phyloP scores from a whole-genome alignment of 2,329 filamentous ascomycete species.

The Gnomoniopsis smithogilvyi region DNA sequence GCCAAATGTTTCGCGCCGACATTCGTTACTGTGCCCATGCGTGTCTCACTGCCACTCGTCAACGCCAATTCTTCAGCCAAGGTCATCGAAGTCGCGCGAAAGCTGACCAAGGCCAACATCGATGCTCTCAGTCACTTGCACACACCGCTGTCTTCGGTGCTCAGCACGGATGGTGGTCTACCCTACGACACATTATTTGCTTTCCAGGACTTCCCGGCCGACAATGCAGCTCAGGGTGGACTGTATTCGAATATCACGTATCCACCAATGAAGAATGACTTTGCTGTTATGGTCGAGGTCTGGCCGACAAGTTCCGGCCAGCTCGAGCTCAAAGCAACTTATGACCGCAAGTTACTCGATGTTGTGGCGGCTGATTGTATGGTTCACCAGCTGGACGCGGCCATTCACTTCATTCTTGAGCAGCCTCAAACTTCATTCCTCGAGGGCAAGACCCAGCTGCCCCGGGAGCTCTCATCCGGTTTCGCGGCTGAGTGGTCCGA shows the following conservation, averaged over 20 bases:
- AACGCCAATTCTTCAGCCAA: conserved; percentile 13
- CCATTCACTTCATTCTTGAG: conserved; percentile 16
- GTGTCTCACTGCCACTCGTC: conserved; percentile 22
- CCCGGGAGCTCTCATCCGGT: conserved; percentile 13
- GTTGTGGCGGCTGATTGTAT: conserved; percentile 18
- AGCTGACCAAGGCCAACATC: neutral
- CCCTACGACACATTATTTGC: conserved; percentile 34
- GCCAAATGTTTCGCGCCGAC: conserved; percentile 28
- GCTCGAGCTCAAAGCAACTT: conserved; percentile 17
- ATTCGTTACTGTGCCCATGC: conserved; percentile 32
- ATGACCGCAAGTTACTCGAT: conserved; percentile 18
- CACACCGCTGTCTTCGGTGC: conserved; percentile 22
- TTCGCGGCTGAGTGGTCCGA: conserved; percentile 19
- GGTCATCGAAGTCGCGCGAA: conserved; percentile 20
- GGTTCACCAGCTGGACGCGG: conserved; percentile 20
- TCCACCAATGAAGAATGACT: conserved; percentile 20
- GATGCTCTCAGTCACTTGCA: conserved; percentile 22
- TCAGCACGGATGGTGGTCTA: conserved; percentile 22
- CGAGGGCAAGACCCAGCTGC: conserved; percentile 6
- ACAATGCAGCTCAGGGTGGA: neutral
- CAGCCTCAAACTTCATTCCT: neutral
- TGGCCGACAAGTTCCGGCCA: conserved; percentile 6
- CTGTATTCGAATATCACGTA: conserved; percentile 1
- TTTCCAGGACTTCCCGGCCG: conserved; percentile 28
- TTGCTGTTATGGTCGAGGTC: conserved; percentile 20